Evolutionary conservation across 2,329 filamentous ascomycete species (phyloP).

Genomic region (Clonostachys rosea): DNA sequence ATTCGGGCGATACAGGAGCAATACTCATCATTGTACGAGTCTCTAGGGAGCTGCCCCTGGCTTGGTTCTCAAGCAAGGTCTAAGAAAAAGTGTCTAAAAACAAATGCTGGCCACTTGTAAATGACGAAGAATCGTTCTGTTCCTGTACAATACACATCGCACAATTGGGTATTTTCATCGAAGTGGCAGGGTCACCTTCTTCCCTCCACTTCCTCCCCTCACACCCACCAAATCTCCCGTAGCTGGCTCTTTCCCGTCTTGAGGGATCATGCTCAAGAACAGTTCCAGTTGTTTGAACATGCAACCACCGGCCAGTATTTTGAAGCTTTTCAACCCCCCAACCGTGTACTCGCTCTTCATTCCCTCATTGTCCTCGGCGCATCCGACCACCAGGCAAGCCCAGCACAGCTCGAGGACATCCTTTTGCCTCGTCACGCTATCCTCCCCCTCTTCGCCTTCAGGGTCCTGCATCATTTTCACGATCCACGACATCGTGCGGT

Average conservation of each 20-base stretch:
- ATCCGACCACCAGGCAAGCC: constrained; percentile 24
- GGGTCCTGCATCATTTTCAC: constrained; percentile 23
- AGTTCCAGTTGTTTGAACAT: constrained; percentile 19
- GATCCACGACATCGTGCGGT: constrained; percentile 36
- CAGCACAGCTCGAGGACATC: constrained; percentile 24
- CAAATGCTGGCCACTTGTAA: too few relatives aligned
- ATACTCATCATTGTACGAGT: too few relatives aligned
- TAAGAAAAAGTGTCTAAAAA: too few relatives aligned
- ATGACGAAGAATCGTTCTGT: too few relatives aligned
- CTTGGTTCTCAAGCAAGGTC: too few relatives aligned
- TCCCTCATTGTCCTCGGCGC: constrained; percentile 2
- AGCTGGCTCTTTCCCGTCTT: not conserved
- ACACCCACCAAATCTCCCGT: constrained; percentile 17
- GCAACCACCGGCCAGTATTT: constrained; percentile 27
- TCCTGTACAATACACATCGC: too few relatives aligned
- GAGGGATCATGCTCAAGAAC: constrained; percentile 6
- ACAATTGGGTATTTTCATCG: constrained; percentile 3
- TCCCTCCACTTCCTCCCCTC: constrained; percentile 6
- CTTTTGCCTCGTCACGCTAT: constrained; percentile 9
- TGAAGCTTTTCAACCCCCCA: constrained; percentile 24
- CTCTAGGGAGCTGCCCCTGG: too few relatives aligned
- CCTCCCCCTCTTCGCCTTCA: not conserved
- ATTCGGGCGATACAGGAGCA: too few relatives aligned
- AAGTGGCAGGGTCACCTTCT: constrained; percentile 8
- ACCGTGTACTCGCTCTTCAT: not conserved